A percentile compares a stretch with the other conserved stretches of the same genome.
Evolutionary conservation across 192 early-diverging fungal genomes (phyloP).

Genomic region (Podochytrium sp.): DNA sequence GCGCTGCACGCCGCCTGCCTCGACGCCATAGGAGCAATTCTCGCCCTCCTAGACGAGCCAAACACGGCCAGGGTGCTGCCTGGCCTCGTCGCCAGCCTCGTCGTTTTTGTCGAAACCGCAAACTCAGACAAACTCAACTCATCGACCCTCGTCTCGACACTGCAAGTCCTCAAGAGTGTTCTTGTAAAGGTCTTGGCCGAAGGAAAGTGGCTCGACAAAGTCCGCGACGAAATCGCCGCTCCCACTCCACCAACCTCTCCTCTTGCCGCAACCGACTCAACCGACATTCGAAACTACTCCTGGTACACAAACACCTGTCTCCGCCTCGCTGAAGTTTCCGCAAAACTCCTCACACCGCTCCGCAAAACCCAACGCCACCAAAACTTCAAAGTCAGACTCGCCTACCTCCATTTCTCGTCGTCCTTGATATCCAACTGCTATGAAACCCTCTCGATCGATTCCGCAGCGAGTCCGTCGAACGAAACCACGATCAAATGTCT

Average conservation of each 20-base stretch:
- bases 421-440: not conserved
- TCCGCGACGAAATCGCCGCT: not conserved
- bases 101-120: not conserved
- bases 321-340: conserved; percentile 4
- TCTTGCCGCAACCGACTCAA: not conserved
- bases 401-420: not conserved
- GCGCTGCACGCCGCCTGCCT: not conserved
- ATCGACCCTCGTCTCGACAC: not conserved
- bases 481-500: not conserved
- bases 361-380: not conserved
- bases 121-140: not conserved
- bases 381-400: conserved; percentile 6
- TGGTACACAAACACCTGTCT: not conserved
- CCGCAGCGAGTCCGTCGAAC: not conserved
- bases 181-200: not conserved
- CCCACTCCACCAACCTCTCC: not conserved
- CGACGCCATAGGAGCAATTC: not conserved
- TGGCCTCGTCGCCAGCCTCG: conserved; percentile 4
- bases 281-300: not conserved
- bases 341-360: not conserved
- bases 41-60: not conserved
- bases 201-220: not conserved
- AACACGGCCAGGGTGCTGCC: conserved; percentile 10
- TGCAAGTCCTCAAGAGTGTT: not conserved
- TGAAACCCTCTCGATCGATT: not conserved